Percentiles rank a stretch among this genome's conserved stretches.
These are phyloP conservation scores for Aureobasidium musti DNA, from an alignment of 2,329 filamentous ascomycete genomes.

Conservation along the genomic window DNA sequence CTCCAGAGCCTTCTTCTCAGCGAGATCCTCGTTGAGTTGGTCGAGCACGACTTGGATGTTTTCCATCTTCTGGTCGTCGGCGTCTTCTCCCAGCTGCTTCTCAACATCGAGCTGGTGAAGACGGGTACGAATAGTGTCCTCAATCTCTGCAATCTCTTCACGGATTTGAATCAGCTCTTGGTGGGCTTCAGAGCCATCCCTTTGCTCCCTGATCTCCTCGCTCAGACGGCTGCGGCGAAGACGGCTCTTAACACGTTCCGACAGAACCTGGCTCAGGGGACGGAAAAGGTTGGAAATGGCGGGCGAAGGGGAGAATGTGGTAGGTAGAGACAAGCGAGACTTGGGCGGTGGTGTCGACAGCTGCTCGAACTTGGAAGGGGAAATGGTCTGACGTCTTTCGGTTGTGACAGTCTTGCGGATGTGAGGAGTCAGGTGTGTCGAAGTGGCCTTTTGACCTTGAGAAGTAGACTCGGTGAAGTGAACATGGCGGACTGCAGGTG, in stretches of 20 bases:
- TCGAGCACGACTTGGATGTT: constrained; percentile 37
- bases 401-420: constrained; percentile 37
- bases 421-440: constrained; percentile 41
- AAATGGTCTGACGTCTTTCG: constrained; percentile 39
- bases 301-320: constrained; percentile 34
- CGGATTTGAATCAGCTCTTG: constrained; percentile 43
- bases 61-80: constrained; percentile 41
- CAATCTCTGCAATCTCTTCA: constrained; percentile 43
- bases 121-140: constrained; percentile 38
- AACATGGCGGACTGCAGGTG: constrained; percentile 35
- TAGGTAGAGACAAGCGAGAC: constrained; percentile 40
- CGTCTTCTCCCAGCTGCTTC: constrained; percentile 45
- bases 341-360: constrained; percentile 35
- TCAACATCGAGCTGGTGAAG: constrained; percentile 44
- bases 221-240: constrained; percentile 47
- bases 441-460: constrained; percentile 35
- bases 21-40: constrained; percentile 38
- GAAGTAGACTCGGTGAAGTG: constrained; percentile 36
- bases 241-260: constrained; percentile 42
- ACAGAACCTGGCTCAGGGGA: constrained; percentile 39
- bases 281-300: constrained; percentile 36
- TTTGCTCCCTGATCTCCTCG: constrained; percentile 44
- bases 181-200: constrained; percentile 38
- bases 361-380: constrained; percentile 32
- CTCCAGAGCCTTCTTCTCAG: constrained; percentile 27